Evolutionary conservation across 1,284 basidiomycete species (phyloP).

Genomic region (Dichomitus squalens): DNA sequence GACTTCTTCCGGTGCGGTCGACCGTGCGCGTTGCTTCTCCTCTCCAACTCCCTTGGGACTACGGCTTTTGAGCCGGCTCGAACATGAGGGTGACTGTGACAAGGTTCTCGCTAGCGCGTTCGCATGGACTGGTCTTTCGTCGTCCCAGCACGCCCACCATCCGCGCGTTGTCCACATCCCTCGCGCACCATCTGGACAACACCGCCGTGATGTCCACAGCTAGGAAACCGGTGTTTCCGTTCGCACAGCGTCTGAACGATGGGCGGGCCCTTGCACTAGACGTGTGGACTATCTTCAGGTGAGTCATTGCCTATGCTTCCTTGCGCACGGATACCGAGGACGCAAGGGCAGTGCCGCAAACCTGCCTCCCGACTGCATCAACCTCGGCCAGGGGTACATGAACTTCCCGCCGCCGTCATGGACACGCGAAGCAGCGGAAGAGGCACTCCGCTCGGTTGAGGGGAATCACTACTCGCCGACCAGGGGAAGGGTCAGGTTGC

Average conservation of each 20-base stretch:
- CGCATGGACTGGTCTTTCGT: too few relatives aligned
- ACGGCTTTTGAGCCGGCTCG: too few relatives aligned
- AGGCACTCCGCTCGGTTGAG: conserved; percentile 67
- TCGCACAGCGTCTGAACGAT: conserved; percentile 61
- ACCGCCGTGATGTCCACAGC: neutral
- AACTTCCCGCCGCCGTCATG: conserved; percentile 86
- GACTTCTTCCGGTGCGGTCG: too few relatives aligned
- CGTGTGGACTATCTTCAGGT: conserved; percentile 94
- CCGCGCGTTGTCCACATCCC: neutral
- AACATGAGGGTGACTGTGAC: too few relatives aligned
- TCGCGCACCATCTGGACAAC: neutral
- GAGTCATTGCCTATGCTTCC: conserved; percentile 27
- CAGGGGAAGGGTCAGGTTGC: conserved; percentile 80
- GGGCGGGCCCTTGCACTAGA: conserved; percentile 79
- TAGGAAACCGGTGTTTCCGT: conserved; percentile 1
- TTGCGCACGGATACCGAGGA: neutral
- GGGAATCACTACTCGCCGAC: conserved; percentile 91
- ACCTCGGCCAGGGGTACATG: conserved; percentile 94
- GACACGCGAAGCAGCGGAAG: conserved; percentile 75
- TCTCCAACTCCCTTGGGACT: too few relatives aligned
- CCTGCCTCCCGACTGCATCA: conserved; percentile 83
- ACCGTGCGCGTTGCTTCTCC: too few relatives aligned
- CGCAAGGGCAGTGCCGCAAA: conserved; percentile 67
- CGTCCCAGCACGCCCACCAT: too few relatives aligned
- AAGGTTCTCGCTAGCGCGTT: too few relatives aligned